phyloP scores from a whole-genome alignment of 2,329 filamentous ascomycete species.

The Fusarium succisae region DNA sequence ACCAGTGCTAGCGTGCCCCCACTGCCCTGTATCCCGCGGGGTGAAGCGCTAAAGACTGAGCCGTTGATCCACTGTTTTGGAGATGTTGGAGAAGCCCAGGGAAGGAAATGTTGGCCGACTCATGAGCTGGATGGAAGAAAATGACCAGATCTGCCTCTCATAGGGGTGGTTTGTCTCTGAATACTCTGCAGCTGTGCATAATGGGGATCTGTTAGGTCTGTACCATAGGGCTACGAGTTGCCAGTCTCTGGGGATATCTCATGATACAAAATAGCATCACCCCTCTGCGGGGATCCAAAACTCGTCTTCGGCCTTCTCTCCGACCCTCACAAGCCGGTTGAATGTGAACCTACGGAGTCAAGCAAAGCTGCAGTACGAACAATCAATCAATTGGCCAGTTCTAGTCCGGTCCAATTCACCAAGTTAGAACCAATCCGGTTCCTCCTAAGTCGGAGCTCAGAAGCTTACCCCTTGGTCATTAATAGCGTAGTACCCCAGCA shows the following conservation, averaged over 20 bases:
- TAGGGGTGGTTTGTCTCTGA: too few species aligned
- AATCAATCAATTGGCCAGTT: neutral
- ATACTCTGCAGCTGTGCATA: fast-evolving
- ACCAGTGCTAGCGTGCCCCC: conserved; percentile 13
- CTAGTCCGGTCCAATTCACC: neutral
- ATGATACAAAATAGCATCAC: conserved; percentile 1
- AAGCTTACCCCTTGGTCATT: conserved; percentile 2
- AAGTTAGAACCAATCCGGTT: neutral
- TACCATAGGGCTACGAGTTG: neutral
- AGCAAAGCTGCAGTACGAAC: conserved; percentile 1
- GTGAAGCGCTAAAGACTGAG: conserved; percentile 16
- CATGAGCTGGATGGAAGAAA: neutral
- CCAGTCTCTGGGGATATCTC: neutral
- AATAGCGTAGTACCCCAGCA: conserved; percentile 13
- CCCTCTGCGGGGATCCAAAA: conserved; percentile 11
- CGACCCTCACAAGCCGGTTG: conserved; percentile 6
- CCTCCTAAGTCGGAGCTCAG: conserved; percentile 1
- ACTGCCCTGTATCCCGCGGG: conserved; percentile 27
- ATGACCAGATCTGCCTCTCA: neutral
- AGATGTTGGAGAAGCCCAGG: conserved; percentile 28
- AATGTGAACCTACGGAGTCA: neutral
- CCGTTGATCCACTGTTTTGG: conserved; percentile 17
- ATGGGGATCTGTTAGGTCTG: neutral
- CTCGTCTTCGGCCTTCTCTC: conserved; percentile 29
- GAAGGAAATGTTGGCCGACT: conserved; percentile 13